A percentile compares a stretch with the other conserved stretches of the same genome.
These are phyloP conservation scores for Cardamine resedifolia DNA, from an alignment of 345 rosid species.

Conservation along the genomic window DNA sequence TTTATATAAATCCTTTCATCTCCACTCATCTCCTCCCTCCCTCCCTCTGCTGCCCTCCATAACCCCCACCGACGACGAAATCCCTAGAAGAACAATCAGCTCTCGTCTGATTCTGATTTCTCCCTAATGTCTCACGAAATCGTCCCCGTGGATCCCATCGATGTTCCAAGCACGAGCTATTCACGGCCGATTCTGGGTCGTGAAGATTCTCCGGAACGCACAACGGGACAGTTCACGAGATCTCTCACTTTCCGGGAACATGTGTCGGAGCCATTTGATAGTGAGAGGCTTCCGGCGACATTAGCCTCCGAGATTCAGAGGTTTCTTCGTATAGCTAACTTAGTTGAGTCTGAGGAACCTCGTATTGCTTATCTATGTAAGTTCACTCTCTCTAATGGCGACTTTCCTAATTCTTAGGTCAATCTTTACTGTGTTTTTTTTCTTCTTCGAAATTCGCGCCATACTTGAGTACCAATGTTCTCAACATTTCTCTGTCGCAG, in stretches of 20 bases:
- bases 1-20: constrained; percentile 22
- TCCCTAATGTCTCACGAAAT: constrained; percentile 56
- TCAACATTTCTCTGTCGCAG: constrained; percentile 39
- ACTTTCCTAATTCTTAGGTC: constrained; percentile 9
- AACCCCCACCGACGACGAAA: constrained; percentile 22
- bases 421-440: not conserved
- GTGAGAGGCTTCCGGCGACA: constrained; percentile 83
- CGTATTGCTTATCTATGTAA: constrained; percentile 83
- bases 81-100: not conserved
- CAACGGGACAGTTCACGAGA: constrained; percentile 36
- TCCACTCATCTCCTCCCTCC: constrained; percentile 4
- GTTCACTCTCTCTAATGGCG: not conserved
- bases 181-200: constrained; percentile 22
- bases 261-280: constrained; percentile 69
- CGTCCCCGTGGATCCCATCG: constrained; percentile 59
- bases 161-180: constrained; percentile 39
- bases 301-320: constrained; percentile 69
- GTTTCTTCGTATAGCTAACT: constrained; percentile 89
- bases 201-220: constrained; percentile 15
- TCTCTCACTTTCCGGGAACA: constrained; percentile 47
- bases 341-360: constrained; percentile 64
- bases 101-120: constrained; percentile 11
- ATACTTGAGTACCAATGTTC: not conserved
- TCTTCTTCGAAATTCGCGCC: not conserved
- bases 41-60: constrained; percentile 25